phyloP scores from a whole-genome alignment of 305 asterid species.

The Stenogyne calaminthoides region DNA sequence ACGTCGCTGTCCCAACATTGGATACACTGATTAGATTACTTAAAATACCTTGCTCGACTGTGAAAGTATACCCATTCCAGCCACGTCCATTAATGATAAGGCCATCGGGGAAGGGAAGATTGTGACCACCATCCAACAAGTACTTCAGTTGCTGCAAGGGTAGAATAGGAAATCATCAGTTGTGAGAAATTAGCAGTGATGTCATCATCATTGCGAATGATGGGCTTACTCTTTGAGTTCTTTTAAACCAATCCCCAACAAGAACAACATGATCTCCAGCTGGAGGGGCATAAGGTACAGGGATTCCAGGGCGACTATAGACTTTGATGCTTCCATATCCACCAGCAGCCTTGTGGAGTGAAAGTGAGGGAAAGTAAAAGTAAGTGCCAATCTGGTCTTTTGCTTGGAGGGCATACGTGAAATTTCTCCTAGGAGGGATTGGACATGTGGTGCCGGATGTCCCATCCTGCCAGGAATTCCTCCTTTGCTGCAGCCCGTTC shows the following conservation, averaged over 20 bases:
- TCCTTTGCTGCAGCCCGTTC: constrained; percentile 93
- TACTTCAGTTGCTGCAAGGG: constrained; percentile 74
- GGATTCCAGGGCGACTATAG: constrained; percentile 83
- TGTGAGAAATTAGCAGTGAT: constrained; percentile 15
- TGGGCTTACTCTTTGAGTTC: constrained; percentile 67
- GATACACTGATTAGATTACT: constrained; percentile 43
- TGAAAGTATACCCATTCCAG: constrained; percentile 85
- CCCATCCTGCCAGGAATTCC: constrained; percentile 98
- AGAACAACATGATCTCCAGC: constrained; percentile 74
- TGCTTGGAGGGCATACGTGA: constrained; percentile 84
- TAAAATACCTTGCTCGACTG: constrained; percentile 66
- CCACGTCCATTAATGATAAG: constrained; percentile 91
- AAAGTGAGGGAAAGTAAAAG: constrained; percentile 89
- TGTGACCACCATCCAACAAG: constrained; percentile 73
- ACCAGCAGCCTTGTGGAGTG: constrained; percentile 87
- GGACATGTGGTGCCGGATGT: constrained; percentile 81
- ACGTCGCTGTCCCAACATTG: constrained; percentile 75
- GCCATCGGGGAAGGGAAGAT: constrained; percentile 92
- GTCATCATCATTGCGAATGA: neutral
- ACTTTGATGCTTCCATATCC: constrained; percentile 84
- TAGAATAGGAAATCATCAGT: neutral
- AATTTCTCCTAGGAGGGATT: constrained; percentile 76
- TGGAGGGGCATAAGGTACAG: constrained; percentile 85
- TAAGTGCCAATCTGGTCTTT: constrained; percentile 95
- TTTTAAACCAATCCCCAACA: constrained; percentile 92